Evolutionary conservation across 495 filamentous ascomycete genomes (phyloP).

Genomic region (Acidomyces sp.): DNA sequence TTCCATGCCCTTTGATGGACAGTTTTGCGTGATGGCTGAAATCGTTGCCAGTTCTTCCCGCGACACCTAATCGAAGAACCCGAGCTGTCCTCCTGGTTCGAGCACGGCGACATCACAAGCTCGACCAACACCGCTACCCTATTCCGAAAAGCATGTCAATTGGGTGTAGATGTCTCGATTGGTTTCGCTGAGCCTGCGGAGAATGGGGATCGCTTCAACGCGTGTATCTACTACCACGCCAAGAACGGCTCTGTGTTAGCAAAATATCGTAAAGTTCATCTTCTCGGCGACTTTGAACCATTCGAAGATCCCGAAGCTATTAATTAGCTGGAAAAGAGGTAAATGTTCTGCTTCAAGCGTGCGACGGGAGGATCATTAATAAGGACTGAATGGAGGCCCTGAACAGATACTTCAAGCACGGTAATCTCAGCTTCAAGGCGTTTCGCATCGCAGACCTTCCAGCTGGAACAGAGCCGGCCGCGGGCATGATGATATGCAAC

Average conservation of each 20-base stretch:
- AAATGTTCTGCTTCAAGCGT: too few relatives aligned
- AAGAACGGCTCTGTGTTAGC: slow-evolving; percentile 28
- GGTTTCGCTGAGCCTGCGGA: slow-evolving; percentile 34
- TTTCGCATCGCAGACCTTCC: slow-evolving; percentile 36
- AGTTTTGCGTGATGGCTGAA: too few relatives aligned
- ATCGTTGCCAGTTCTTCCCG: too few relatives aligned
- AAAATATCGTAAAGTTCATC: slow-evolving; percentile 40
- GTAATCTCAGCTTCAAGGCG: slow-evolving; percentile 37
- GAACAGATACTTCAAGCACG: slow-evolving; percentile 37
- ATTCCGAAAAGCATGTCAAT: slow-evolving; percentile 32
- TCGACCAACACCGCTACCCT: slow-evolving; percentile 32
- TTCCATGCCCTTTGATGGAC: too few relatives aligned
- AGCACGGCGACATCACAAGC: slow-evolving; percentile 29
- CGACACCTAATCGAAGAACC: slow-evolving; percentile 32
- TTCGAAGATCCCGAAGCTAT: slow-evolving; percentile 33
- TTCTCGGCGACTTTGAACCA: slow-evolving; percentile 37
- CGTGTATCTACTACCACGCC: slow-evolving; percentile 35
- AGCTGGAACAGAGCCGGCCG: slow-evolving; percentile 29
- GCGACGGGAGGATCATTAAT: too few relatives aligned
- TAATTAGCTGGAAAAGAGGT: slow-evolving; percentile 41
- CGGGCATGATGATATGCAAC: slow-evolving; percentile 43
- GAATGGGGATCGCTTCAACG: slow-evolving; percentile 33
- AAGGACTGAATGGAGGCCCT: too few relatives aligned
- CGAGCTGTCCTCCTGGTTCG: slow-evolving; percentile 34
- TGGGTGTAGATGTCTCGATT: slow-evolving; percentile 35